Evolutionary conservation across 495 filamentous ascomycete species (phyloP).

Genomic region (Penicillium malachiteum): DNA sequence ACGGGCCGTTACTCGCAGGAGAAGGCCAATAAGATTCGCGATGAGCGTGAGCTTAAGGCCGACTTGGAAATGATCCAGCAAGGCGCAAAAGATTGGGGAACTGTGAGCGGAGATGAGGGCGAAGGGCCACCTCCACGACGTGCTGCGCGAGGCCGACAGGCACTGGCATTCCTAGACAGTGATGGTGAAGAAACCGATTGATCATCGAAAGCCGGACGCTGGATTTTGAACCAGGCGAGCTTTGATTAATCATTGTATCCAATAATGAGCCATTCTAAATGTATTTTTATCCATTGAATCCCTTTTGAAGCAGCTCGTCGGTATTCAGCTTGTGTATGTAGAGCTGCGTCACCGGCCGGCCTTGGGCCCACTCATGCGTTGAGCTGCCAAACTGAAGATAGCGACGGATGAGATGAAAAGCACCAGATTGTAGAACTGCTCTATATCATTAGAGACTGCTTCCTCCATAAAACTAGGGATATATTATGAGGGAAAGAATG

Average conservation of each 20-base stretch:
- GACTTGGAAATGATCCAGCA: constrained; percentile 82
- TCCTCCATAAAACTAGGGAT: not conserved
- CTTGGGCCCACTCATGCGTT: constrained; percentile 60
- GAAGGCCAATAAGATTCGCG: constrained; percentile 82
- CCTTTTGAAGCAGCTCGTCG: not conserved
- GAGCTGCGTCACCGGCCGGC: constrained; percentile 29
- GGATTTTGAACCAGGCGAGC: not conserved
- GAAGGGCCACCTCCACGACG: constrained; percentile 39
- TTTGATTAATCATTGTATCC: not conserved
- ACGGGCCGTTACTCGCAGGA: constrained; percentile 78
- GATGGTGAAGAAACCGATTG: constrained; percentile 56
- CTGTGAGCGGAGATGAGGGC: constrained; percentile 25
- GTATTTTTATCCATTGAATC: not conserved
- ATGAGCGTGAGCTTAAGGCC: constrained; percentile 72
- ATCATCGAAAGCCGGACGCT: constrained; percentile 14
- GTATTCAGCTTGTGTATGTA: not conserved
- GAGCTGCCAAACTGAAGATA: constrained; percentile 86
- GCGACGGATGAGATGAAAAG: constrained; percentile 94
- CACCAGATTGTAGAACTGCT: constrained; percentile 94
- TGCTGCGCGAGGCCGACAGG: constrained; percentile 39
- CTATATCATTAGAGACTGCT: not conserved
- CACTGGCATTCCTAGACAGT: constrained; percentile 54
- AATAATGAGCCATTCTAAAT: not conserved
- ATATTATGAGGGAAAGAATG: not conserved
- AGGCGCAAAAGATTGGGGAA: constrained; percentile 76